Conservation (phyloP, 768 basidiomycete genomes). For the Hygrophorus pudorinus region DNA sequence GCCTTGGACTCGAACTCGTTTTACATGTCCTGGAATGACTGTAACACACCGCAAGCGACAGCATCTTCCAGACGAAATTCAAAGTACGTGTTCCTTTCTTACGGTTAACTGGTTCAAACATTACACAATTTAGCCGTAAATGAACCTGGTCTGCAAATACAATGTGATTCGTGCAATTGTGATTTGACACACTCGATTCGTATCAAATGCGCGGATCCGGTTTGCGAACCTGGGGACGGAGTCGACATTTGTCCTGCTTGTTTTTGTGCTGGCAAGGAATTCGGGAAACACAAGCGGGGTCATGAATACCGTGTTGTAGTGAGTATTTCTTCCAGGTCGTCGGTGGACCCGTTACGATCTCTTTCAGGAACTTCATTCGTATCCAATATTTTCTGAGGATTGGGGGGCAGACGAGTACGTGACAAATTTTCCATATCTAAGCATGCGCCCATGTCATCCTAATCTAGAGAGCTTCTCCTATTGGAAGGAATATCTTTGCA, state of each 20-base stretch:
- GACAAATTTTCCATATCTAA: background rate
- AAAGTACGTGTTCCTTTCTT: constrained; percentile 30
- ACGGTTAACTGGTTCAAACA: constrained; percentile 4
- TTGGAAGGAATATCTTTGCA: constrained; percentile 81
- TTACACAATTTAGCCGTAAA: constrained; percentile 43
- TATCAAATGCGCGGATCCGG: constrained; percentile 87
- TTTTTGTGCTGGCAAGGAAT: constrained; percentile 88
- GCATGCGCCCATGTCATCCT: background rate
- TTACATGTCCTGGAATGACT: constrained; percentile 31
- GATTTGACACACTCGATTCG: constrained; percentile 96
- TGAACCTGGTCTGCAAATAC: constrained; percentile 75
- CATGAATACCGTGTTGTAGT: constrained; percentile 93
- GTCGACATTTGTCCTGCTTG: constrained; percentile 91
- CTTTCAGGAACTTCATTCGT: constrained; percentile 83
- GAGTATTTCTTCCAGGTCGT: constrained; percentile 14
- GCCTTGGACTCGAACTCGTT: no score
- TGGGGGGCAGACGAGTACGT: constrained; percentile 98
- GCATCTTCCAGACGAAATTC: constrained; percentile 53
- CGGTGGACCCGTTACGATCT: background rate
- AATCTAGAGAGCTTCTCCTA: constrained; percentile 71
- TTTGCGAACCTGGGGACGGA: constrained; percentile 55
- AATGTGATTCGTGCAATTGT: constrained; percentile 74
- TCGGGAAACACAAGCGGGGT: constrained; percentile 70
- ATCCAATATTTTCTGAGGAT: constrained; percentile 89
- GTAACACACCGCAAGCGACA: constrained; percentile 60